Conservation (phyloP, 768 basidiomycete genomes). For the Tricholoma matsutake region DNA sequence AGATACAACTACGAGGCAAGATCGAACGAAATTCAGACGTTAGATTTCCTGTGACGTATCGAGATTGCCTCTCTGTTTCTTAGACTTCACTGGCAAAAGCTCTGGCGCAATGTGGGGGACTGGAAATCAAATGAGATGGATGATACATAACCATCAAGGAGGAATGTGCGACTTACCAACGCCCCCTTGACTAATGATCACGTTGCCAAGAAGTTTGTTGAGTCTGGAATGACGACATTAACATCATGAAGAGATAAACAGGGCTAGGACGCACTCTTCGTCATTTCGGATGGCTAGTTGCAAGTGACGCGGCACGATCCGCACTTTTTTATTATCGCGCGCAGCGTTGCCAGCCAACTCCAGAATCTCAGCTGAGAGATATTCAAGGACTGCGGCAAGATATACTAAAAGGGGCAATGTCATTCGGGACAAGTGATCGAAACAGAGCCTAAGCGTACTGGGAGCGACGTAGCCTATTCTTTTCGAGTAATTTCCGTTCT, state of each 20-base stretch:
- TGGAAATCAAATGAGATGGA: slow-evolving; percentile 2
- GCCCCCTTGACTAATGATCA: slow-evolving; percentile 77
- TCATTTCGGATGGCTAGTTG: slow-evolving; percentile 81
- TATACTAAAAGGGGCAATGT: slow-evolving; percentile 48
- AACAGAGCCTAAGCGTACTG: slow-evolving; percentile 33
- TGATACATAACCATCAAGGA: slow-evolving; percentile 20
- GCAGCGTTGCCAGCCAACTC: slow-evolving; percentile 82
- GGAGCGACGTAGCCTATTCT: slow-evolving; percentile 70
- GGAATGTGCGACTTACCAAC: slow-evolving; percentile 60
- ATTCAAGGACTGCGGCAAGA: slow-evolving; percentile 83
- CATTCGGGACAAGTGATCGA: not conserved
- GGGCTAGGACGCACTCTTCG: slow-evolving; percentile 45
- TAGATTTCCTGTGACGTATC: slow-evolving; percentile 11
- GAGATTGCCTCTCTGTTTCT: slow-evolving; percentile 2
- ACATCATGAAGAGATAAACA: not conserved
- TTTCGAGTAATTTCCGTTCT: slow-evolving; percentile 69
- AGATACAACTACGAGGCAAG: not conserved
- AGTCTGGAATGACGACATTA: slow-evolving; percentile 32
- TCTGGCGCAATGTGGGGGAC: slow-evolving; percentile 22
- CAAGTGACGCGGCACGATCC: slow-evolving; percentile 81
- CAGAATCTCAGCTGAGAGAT: slow-evolving; percentile 82
- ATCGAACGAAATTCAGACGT: not conserved
- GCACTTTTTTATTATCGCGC: slow-evolving; percentile 77
- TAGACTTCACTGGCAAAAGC: slow-evolving; percentile 12
- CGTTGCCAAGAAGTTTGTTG: slow-evolving; percentile 54